phyloP scores from a whole-genome alignment of 78 protist genomes.

The Creolimax fragrantissima region DNA sequence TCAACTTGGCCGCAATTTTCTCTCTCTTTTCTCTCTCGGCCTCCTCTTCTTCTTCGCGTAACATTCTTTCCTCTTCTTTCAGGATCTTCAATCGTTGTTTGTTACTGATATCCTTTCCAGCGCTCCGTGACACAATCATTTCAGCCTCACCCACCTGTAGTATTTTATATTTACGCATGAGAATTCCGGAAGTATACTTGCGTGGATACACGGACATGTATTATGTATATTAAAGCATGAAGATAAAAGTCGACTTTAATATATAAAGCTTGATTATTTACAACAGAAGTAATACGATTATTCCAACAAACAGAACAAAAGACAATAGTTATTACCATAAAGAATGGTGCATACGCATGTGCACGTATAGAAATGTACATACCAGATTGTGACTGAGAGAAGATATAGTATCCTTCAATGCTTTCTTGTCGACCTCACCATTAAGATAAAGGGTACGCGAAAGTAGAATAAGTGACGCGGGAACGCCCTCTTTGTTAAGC shows the following conservation, averaged over 20 bases:
- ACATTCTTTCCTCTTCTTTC: too few species aligned
- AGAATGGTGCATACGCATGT: not conserved
- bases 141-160: too few species aligned
- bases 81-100: too few species aligned
- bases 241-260: not conserved
- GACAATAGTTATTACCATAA: too few species aligned
- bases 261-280: not conserved
- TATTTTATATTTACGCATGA: not conserved
- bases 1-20: too few species aligned
- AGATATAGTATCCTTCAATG: not conserved
- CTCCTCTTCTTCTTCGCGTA: too few species aligned
- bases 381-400: not conserved
- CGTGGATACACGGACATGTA: not conserved
- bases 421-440: not conserved
- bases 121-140: too few species aligned
- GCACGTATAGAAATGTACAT: not conserved
- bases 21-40: too few species aligned
- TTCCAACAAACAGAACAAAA: too few species aligned
- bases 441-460: conserved; percentile 45
- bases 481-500: conserved; percentile 47
- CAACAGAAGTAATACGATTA: too few species aligned
- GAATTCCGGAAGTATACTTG: not conserved
- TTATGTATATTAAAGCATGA: not conserved
- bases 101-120: too few species aligned
- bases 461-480: conserved; percentile 52